Evolutionary conservation across 305 asterid genomes (phyloP), one percentile per base, ranked within the genome.

Genomic region (Fraxinus ornus): DNA sequence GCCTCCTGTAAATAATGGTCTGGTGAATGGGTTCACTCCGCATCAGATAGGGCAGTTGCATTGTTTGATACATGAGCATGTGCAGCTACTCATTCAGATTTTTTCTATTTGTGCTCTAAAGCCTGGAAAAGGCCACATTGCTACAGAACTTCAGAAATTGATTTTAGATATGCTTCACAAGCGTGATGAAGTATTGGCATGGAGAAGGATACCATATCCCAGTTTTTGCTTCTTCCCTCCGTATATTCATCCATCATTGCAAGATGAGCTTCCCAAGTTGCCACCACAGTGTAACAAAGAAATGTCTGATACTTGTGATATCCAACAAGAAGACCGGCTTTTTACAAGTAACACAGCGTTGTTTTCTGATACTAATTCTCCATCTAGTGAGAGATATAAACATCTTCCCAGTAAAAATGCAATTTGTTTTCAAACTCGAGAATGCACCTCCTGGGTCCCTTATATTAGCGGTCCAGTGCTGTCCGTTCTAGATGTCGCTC

Each of bases 1-100:
- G 80, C 88, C 89, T 80, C 88, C 90, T 66, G 84, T 76, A 76
- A 91, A 83, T 90, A 86, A 88, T 86, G 95, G 96, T 77, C 76
- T 83, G 80, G 83, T 84, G 74, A 89, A 78, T 86, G 97, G 95
- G 79, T 95, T 95, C 84, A 91, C 98, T 49, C 93, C 97, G 6
- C 91, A 90, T 89, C 98, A 94, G 91, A 89, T 94, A 80, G 98
- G 98, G 81, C 98, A 92, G 86, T 87, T 96, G 90, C 94, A 94
- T 82, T 92, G 98, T 79, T 88, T 93, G 88, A 93, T 94, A 86
- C 94, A 96, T 36, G 99, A 96, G 92, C 99, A 96, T 80, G 89
- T 94, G 81, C 98, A 96, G 78, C 91, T 94, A 80, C 98, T 94
- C 80, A 86, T 94, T 85, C 99, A 96, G 92, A 93, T 93, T 62